Evolutionary conservation across 2,329 filamentous ascomycete species (phyloP).

Genomic region (Reticulascus tulasneorum): DNA sequence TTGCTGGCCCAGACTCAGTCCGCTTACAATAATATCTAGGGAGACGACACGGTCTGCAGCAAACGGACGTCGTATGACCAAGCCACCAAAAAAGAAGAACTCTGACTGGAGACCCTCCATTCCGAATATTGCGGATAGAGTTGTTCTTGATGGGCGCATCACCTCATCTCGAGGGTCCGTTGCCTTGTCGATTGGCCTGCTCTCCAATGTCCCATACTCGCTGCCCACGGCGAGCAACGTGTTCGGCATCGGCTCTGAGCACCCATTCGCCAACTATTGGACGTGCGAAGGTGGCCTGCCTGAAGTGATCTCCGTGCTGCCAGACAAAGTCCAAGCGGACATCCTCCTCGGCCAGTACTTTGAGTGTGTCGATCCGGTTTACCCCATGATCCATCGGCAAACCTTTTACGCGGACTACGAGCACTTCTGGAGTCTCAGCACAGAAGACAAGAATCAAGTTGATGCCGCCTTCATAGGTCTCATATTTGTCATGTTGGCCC

Average conservation of each 20-base stretch:
- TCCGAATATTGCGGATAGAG: constrained; percentile 54
- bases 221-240: constrained; percentile 69
- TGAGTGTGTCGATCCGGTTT: constrained; percentile 72
- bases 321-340: constrained; percentile 72
- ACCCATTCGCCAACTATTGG: constrained; percentile 83
- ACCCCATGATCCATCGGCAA: constrained; percentile 73
- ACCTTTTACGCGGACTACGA: constrained; percentile 77
- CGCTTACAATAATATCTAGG: constrained; percentile 29
- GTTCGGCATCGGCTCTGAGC: constrained; percentile 75
- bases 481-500: constrained; percentile 71
- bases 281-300: constrained; percentile 71
- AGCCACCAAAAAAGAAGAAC: constrained; percentile 52
- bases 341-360: constrained; percentile 62
- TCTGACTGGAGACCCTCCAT: constrained; percentile 34
- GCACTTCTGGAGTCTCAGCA: constrained; percentile 65
- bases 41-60: constrained; percentile 53
- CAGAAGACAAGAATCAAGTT: constrained; percentile 52
- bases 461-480: constrained; percentile 70
- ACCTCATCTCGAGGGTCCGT: constrained; percentile 46
- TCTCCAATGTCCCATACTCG: constrained; percentile 71
- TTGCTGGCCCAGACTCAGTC: not conserved
- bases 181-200: constrained; percentile 54
- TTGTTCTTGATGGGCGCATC: constrained; percentile 40
- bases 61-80: constrained; percentile 53
- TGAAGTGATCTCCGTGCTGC: constrained; percentile 72